Conservation (phyloP, 2,329 filamentous ascomycete species). For the Paecilomyces fulvus region DNA sequence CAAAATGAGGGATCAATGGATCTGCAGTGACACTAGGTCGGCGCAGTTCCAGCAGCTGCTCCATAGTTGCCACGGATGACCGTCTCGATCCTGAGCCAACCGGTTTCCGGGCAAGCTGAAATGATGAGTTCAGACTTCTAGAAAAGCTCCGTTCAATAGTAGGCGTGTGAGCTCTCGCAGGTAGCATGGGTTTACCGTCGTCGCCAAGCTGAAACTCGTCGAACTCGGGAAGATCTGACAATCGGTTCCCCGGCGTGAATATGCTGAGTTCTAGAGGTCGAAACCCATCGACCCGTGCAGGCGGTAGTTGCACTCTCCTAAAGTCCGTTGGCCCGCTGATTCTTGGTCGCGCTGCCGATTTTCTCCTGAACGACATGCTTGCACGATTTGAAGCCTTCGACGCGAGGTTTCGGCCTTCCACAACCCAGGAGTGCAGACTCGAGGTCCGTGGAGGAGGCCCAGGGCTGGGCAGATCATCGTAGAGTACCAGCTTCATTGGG, state of each 20-base stretch:
- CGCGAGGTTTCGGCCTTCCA: constrained; percentile 28
- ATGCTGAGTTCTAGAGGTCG: constrained; percentile 41
- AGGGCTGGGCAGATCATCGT: constrained; percentile 32
- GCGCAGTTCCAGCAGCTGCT: constrained; percentile 13
- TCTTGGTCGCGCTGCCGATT: constrained; percentile 20
- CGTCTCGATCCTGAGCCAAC: constrained; percentile 24
- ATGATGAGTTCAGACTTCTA: constrained; percentile 16
- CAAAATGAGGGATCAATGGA: constrained; percentile 25
- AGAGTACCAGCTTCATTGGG: constrained; percentile 37
- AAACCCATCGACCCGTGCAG: constrained; percentile 11
- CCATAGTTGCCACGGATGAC: constrained; percentile 18
- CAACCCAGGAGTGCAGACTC: constrained; percentile 32
- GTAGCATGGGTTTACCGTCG: constrained; percentile 17
- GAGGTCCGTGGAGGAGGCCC: constrained; percentile 21
- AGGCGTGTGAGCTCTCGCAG: constrained; percentile 24
- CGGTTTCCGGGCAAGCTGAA: constrained; percentile 28
- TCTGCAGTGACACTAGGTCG: constrained; percentile 8
- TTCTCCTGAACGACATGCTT: constrained; percentile 31
- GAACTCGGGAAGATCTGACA: constrained; percentile 39
- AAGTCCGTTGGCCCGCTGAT: constrained; percentile 39
- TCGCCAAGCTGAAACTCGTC: constrained; percentile 28
- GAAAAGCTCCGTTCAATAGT: constrained; percentile 12
- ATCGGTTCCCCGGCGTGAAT: constrained; percentile 33
- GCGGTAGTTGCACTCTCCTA: constrained; percentile 21
- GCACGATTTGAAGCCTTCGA: constrained; percentile 33